phyloP scores from a whole-genome alignment of 495 filamentous ascomycete species.

The Durotheca rogersii region DNA sequence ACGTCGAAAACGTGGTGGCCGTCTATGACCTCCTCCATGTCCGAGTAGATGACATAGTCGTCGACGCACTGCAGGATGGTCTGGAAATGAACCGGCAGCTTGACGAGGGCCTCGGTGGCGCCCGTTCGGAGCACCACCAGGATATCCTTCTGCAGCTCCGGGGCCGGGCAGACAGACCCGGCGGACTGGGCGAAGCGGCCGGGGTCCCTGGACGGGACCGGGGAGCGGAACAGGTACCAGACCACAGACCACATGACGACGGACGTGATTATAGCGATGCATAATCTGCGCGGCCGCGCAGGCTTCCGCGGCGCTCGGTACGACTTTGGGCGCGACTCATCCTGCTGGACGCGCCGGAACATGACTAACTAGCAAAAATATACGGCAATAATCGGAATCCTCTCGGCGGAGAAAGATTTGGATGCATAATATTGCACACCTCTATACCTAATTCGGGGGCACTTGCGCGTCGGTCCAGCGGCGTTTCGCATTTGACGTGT shows the following conservation, averaged over 20 bases:
- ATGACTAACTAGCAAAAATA: no score
- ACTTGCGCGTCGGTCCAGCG: no score
- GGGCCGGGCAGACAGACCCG: background rate
- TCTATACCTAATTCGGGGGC: no score
- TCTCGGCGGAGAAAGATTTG: no score
- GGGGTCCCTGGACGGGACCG: background rate
- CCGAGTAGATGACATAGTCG: conserved; percentile 10
- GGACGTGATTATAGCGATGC: background rate
- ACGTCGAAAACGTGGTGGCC: conserved; percentile 5
- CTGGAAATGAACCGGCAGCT: conserved; percentile 1
- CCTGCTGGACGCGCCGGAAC: no score
- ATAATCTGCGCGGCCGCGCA: background rate
- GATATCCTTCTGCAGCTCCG: background rate
- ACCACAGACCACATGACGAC: background rate
- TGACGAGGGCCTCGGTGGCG: conserved; percentile 6
- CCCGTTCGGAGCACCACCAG: conserved; percentile 10
- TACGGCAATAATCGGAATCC: no score
- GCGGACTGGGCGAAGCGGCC: background rate
- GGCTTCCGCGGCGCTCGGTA: background rate
- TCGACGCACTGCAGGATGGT: background rate
- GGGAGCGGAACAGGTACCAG: background rate
- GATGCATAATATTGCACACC: no score
- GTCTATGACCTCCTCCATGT: conserved; percentile 4
- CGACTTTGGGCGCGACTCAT: no score
- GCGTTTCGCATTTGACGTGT: no score